Base-by-base conservation (phyloP, 306 rosid species). In the Datisca glomerata region DNA sequence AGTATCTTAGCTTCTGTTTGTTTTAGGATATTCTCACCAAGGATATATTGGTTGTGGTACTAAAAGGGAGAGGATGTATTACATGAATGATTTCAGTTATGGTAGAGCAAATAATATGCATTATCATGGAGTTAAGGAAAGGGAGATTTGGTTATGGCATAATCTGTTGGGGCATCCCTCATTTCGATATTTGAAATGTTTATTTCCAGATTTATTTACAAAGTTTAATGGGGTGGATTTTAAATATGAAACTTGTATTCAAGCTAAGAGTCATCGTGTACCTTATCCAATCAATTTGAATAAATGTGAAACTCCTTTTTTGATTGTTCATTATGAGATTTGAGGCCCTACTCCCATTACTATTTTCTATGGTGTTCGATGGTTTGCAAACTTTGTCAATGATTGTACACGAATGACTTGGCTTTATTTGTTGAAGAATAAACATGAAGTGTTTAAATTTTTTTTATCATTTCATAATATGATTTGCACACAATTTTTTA, bases 11-110 rank as follows among this genome's bases (percentile, higher is more conserved):
- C 4, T 4, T 25, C 31, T 25, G 31, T 25, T 8, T 1, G 23
- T 21, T 21, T 10, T 10, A 20, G 43, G 42, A 35, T 21, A 33
- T 49, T 49, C 55, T 49, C 34, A 49, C n/a, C n/a, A n/a, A n/a
- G n/a, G n/a, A n/a, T n/a, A n/a, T n/a, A n/a, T n/a, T n/a, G n/a
- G n/a, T n/a, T n/a, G n/a, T n/a, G n/a, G n/a, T n/a, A n/a, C n/a
- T n/a, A n/a, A n/a, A n/a, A n/a, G n/a, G n/a, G n/a, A n/a, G n/a
- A n/a, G n/a, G n/a, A n/a, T n/a, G n/a, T n/a, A n/a, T n/a, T n/a
- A n/a, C n/a, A 18, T 51, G 37, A 46, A 51, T 2, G 57, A 51
- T 21, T 38, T 51, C 19, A 51, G 34, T 13, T 6, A 4, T 3
- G 34, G 17, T 0, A 4, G 24, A 22, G 33, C 27, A 3, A 22